Percentiles rank a stretch among this genome's conserved stretches.
Evolutionary conservation across 495 filamentous ascomycete genomes (phyloP).

Genomic region (Penicillium atrosanguineum): DNA sequence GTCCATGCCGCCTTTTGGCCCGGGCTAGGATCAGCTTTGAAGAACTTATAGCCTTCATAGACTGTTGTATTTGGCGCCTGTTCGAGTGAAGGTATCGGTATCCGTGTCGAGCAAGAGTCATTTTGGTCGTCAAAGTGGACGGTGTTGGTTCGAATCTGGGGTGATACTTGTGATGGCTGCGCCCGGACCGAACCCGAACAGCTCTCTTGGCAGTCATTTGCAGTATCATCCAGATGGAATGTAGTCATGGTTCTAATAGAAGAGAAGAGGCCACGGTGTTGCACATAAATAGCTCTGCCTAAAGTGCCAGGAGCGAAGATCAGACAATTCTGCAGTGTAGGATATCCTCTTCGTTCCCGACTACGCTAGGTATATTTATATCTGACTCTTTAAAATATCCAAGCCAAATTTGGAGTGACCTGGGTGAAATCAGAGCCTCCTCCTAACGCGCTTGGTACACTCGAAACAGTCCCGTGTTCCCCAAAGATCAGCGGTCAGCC

Average conservation of each 20-base stretch:
- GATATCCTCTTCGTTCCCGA: no score
- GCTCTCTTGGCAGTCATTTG: conserved; percentile 1
- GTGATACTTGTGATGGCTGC: neutral
- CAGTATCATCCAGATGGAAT: neutral
- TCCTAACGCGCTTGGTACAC: no score
- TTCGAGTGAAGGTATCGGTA: neutral
- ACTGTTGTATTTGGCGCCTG: neutral
- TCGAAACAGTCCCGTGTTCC: no score
- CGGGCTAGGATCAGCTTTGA: conserved; percentile 30
- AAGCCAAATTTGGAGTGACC: no score
- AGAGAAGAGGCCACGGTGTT: conserved; percentile 2
- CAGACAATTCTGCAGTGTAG: neutral
- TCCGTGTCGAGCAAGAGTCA: neutral
- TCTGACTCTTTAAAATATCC: no score
- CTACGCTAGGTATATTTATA: no score
- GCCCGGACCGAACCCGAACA: neutral
- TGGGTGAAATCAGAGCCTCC: no score
- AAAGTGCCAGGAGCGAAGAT: neutral
- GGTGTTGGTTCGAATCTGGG: neutral
- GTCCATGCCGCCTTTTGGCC: conserved; percentile 32
- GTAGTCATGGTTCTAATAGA: conserved; percentile 16
- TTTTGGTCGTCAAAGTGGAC: neutral
- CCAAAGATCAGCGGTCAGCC: no score
- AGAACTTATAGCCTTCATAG: conserved; percentile 37
- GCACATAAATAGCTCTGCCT: conserved; percentile 2